These are phyloP conservation scores for Zoysia japonica DNA, from an alignment of 176 grass and related monocot genomes.

Conservation along the genomic window DNA sequence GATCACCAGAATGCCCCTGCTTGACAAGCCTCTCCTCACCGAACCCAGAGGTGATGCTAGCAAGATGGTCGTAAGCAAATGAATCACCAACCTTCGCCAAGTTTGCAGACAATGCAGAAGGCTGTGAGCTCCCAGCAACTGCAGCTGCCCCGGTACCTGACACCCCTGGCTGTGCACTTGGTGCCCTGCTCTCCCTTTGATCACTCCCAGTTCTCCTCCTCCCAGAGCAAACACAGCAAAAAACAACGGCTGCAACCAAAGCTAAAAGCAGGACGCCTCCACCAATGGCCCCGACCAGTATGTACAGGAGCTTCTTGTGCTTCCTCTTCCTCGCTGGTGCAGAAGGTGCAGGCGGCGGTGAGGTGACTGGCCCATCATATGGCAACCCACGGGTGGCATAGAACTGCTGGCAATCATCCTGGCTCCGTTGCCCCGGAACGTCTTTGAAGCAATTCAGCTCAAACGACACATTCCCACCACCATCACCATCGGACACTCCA, in stretches of 20 bases:
- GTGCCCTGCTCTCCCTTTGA: constrained; percentile 33
- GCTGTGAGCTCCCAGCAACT: constrained; percentile 40
- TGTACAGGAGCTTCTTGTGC: constrained; percentile 71
- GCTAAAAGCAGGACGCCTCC: constrained; percentile 52
- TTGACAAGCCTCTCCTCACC: constrained; percentile 72
- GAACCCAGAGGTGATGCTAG: constrained; percentile 56
- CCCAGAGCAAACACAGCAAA: constrained; percentile 42
- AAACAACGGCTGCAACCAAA: constrained; percentile 43
- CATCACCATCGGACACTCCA: background rate
- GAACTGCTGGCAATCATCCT: constrained; percentile 57
- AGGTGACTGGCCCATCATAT: constrained; percentile 31
- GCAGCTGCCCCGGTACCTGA: constrained; percentile 9
- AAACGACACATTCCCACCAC: constrained; percentile 45
- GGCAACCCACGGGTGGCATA: constrained; percentile 52
- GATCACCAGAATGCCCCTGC: constrained; percentile 71
- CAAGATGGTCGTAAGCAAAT: constrained; percentile 67
- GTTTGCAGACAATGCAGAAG: constrained; percentile 42
- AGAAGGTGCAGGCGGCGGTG: constrained; percentile 23
- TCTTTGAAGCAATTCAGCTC: constrained; percentile 69
- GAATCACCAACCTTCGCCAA: constrained; percentile 69
- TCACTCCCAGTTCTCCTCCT: constrained; percentile 37
- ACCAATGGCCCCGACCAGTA: constrained; percentile 74
- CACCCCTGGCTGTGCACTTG: constrained; percentile 10
- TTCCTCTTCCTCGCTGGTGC: constrained; percentile 38
- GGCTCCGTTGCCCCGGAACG: constrained; percentile 51